Base-by-base conservation (phyloP, 2,329 filamentous ascomycete genomes). In the Alternaria burnsii region DNA sequence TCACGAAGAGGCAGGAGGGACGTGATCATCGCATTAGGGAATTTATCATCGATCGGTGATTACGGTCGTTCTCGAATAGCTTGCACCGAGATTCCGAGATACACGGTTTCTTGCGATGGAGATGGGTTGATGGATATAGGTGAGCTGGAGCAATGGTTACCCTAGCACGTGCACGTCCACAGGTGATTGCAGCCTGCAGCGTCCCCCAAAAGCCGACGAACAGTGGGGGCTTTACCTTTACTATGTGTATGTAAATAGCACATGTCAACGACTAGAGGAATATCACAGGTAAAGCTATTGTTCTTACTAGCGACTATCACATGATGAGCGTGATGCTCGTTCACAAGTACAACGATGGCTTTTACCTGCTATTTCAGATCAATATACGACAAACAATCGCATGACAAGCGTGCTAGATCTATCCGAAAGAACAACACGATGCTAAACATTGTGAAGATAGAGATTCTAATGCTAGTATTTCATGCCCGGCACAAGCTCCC, bases 351-450 rank as follows among this genome's bases (percentile, higher is more conserved):
- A 34, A 14, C 32, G 0, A 4, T 34, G 3, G 5, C 32, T 34
- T 14, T 16, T 3, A 34, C 32, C 32, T 34, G 32, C 14, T 34
- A 16, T 16, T 8, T 16, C 32, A 16, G 32, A 14, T 3, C 3
- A 14, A 16, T 16, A 12, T 16, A 14, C 5, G 14, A 34, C 4
- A 3, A 12, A 34, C 14, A 6, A 34, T 34, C 32, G 11, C 14
- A 34, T 16, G 14, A 5, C 11, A 22, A 10, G 4, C 1, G 6
- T 4, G 1, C 9, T 2, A 1, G 4, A 34, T 5, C 5, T 0
- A 24, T 2, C 1, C 0, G 1, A 16, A 16, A 34, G 30, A n/a
- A 34, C 20, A 36, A 26, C 34, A 14, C 36, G 20, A 26, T 52
- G 4, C 14, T 34, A 16, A 34, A 16, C 11, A 34, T 16, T 14